Evolutionary conservation across 2,329 filamentous ascomycete genomes (phyloP).

Genomic region (Sclerotinia sclerotiorum): DNA sequence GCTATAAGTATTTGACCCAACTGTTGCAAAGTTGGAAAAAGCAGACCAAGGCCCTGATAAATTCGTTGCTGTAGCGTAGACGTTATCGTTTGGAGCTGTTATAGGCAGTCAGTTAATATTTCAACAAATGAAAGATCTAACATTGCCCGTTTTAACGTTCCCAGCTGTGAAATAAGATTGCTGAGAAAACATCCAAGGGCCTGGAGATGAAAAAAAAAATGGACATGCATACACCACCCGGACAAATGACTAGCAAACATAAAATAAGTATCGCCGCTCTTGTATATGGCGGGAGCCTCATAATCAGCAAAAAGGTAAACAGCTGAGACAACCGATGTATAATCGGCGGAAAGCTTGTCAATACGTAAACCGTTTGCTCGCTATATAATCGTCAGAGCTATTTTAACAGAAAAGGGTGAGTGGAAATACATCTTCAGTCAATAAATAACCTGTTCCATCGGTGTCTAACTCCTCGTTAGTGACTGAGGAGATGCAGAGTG

Average conservation of each 20-base stretch:
- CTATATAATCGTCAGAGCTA: conserved; percentile 39
- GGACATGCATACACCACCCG: conserved; percentile 40
- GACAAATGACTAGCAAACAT: conserved; percentile 62
- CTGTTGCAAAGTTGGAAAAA: conserved; percentile 59
- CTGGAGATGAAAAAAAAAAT: background rate
- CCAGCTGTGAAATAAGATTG: too few species aligned
- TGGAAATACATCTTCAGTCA: conserved; percentile 58
- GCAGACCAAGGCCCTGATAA: conserved; percentile 60
- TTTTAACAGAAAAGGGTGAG: too few species aligned
- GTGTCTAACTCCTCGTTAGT: conserved; percentile 49
- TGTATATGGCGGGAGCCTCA: conserved; percentile 64
- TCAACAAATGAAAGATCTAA: background rate
- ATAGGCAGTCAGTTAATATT: background rate
- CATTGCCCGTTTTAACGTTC: background rate
- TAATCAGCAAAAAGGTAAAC: conserved; percentile 53
- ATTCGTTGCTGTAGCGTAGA: conserved; percentile 58
- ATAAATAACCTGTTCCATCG: conserved; percentile 58
- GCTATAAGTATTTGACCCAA: conserved; percentile 56
- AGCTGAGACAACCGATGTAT: conserved; percentile 50
- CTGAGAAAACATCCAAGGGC: background rate
- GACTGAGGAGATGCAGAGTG: background rate
- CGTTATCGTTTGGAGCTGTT: conserved; percentile 58
- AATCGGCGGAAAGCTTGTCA: conserved; percentile 56
- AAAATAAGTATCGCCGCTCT: conserved; percentile 60
- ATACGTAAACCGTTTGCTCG: conserved; percentile 59